Evolutionary conservation across 106 monocot species (phyloP), one percentile per base, ranked within the genome.

Genomic region (Chionographis japonica): DNA sequence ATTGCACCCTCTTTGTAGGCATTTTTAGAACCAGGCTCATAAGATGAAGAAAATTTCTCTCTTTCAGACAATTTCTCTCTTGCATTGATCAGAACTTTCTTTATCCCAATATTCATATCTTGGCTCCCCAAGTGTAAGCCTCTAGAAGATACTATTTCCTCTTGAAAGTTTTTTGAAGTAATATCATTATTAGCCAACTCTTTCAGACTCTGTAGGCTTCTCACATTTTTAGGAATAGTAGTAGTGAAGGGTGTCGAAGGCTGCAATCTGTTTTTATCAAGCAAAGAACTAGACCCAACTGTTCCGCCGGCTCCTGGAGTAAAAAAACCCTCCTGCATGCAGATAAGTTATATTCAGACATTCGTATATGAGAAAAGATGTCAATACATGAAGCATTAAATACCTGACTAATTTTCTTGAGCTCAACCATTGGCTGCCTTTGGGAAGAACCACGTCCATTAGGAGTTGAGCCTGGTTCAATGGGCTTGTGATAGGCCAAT

Each of bases 361-460:
- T 38, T 19, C 12, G n/a, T 14, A 62, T 57, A 14, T 42, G 61
- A 61, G 79, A 73, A n/a, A 53, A 61, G 36, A 68, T 41, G 1
- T 12, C 16, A 66, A 5, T 51, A 42, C 19, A 52, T 15, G 20
- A 41, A 37, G 19, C 43, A 46, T 61, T 10, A 2, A 5, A 12
- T 42, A 17, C 35, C 53, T 75, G 62, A 40, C 37, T 60, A 46
- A 12, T 67, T 71, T 75, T 72, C 40, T 68, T 77, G 39, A 52
- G 5, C 40, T 59, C 62, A 38, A 16, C 13, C 9, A 19, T 41
- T 17, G 9, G 40, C 49, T 63, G 60, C 43, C 27, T 69, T 69
- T 20, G 46, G 54, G 50, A 60, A 70, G 60, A 66, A 66, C 43
- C 27, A 65, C 27, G 50, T n/a, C 15, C 54, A 52, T 49, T 69